A percentile compares a stretch with the other conserved stretches of the same genome.
These are phyloP conservation scores for Protomyces arabidopsidicola DNA, from an alignment of 1,139 yeast genomes.

Conservation along the genomic window DNA sequence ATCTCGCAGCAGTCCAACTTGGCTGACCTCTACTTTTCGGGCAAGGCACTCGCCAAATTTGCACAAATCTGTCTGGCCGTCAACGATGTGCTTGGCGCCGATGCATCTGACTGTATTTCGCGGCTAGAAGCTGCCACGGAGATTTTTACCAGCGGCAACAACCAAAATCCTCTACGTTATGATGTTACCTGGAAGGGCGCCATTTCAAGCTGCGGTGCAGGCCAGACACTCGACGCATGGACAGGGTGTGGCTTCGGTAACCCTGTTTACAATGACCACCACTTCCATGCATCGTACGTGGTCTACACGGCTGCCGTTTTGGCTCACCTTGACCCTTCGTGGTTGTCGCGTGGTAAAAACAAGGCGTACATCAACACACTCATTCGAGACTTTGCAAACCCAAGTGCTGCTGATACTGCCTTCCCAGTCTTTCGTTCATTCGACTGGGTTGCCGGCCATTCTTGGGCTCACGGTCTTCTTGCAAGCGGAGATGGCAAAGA, in stretches of 20 bases:
- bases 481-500: conserved; percentile 70
- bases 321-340: conserved; percentile 59
- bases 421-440: conserved; percentile 76
- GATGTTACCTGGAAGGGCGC: conserved; percentile 66
- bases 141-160: conserved; percentile 50
- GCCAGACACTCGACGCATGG: conserved; percentile 40
- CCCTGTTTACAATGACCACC: conserved; percentile 71
- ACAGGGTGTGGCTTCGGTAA: conserved; percentile 59
- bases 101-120: conserved; percentile 48
- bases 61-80: conserved; percentile 66
- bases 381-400: conserved; percentile 74
- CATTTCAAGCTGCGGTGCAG: conserved; percentile 51
- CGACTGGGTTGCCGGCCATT: conserved; percentile 78
- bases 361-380: conserved; percentile 62
- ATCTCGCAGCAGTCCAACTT: conserved; percentile 49
- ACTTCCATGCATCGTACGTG: conserved; percentile 75
- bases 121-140: conserved; percentile 53
- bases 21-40: conserved; percentile 58
- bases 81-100: conserved; percentile 52
- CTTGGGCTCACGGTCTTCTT: conserved; percentile 78
- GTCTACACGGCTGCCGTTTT: conserved; percentile 74
- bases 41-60: conserved; percentile 69
- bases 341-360: conserved; percentile 50
- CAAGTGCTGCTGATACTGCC: conserved; percentile 53
- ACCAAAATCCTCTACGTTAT: conserved; percentile 58